These are phyloP conservation scores for Carex littledalei DNA, from an alignment of 176 grass and related monocot species.

Conservation along the genomic window DNA sequence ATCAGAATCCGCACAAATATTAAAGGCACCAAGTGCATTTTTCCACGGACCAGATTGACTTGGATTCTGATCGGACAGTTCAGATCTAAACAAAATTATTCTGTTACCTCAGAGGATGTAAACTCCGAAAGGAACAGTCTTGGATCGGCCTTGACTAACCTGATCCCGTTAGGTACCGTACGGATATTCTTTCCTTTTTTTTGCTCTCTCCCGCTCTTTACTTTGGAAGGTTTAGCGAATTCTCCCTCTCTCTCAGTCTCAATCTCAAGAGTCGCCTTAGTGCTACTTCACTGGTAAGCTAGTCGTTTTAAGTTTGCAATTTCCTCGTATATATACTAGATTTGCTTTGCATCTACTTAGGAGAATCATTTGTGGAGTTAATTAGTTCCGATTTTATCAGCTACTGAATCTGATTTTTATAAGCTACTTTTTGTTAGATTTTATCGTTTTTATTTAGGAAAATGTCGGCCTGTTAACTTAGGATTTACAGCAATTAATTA, in stretches of 20 bases:
- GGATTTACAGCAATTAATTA: not conserved
- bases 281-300: not conserved
- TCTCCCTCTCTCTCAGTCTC: not conserved
- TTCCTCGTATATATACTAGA: not conserved
- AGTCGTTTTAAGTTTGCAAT: not conserved
- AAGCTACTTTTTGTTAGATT: not conserved
- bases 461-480: not conserved
- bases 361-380: not conserved
- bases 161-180: too few species aligned
- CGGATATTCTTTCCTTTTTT: too few species aligned
- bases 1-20: too few species aligned
- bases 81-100: too few species aligned
- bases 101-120: too few species aligned
- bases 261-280: not conserved
- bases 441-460: not conserved
- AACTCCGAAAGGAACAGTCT: too few species aligned
- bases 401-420: not conserved
- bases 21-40: too few species aligned
- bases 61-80: too few species aligned
- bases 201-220: not conserved
- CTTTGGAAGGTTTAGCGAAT: not conserved
- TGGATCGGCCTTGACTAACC: too few species aligned
- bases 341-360: not conserved
- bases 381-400: not conserved
- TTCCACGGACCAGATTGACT: too few species aligned